Evolutionary conservation across 495 filamentous ascomycete species (phyloP).

Genomic region (Aspergillus campestris): DNA sequence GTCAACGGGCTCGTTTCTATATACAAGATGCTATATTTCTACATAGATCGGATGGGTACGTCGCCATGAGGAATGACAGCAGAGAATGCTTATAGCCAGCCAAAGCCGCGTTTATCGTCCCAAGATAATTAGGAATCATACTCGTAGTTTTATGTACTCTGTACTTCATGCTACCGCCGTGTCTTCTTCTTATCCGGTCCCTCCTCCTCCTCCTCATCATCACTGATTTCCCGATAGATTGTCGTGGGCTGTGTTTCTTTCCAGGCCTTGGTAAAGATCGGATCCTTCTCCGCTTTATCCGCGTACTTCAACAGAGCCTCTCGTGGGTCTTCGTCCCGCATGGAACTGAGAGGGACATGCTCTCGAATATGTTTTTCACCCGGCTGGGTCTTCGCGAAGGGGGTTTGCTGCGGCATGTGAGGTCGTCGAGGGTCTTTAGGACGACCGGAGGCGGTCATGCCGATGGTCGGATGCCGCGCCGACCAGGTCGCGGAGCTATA

Average conservation of each 20-base stretch:
- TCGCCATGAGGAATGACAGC: too few relatives aligned
- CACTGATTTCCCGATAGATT: conserved; percentile 86
- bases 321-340: conserved; percentile 94
- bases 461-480: conserved; percentile 62
- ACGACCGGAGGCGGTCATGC: conserved; percentile 70
- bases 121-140: too few relatives aligned
- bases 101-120: too few relatives aligned
- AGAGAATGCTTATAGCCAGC: too few relatives aligned
- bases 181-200: conserved; percentile 57
- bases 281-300: conserved; percentile 86
- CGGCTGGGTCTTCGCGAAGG: conserved; percentile 84
- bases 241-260: conserved; percentile 86
- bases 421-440: conserved; percentile 73
- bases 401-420: conserved; percentile 73
- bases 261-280: conserved; percentile 90
- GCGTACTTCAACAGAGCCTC: conserved; percentile 94
- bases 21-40: too few relatives aligned
- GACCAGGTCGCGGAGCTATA: conserved; percentile 43
- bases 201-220: conserved; percentile 68
- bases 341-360: conserved; percentile 80
- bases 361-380: conserved; percentile 84
- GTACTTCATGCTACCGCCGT: conserved; percentile 22
- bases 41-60: too few relatives aligned
- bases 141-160: too few relatives aligned
- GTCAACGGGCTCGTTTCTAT: too few relatives aligned